phyloP scores from a whole-genome alignment of 202 grass and related monocot genomes.

The Zizania palustris region DNA sequence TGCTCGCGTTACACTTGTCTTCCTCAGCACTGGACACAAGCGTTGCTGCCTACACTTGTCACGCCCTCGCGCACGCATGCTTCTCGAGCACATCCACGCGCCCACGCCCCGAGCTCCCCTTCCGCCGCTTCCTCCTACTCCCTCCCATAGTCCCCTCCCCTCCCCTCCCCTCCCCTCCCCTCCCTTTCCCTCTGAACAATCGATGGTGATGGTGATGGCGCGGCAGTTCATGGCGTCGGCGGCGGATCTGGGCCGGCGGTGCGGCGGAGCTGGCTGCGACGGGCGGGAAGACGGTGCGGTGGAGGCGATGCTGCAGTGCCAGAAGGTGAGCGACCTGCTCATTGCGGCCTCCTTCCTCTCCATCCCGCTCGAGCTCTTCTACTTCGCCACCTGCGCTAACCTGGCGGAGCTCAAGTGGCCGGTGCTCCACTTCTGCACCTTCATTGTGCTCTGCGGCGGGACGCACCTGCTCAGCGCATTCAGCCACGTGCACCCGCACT shows the following conservation, averaged over 20 bases:
- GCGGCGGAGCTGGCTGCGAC: conserved; percentile 41
- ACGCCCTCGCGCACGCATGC: neutral
- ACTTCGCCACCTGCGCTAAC: conserved; percentile 53
- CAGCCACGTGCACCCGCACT: conserved; percentile 49
- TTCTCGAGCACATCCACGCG: neutral
- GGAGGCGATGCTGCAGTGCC: conserved; percentile 58
- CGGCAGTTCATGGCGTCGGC: conserved; percentile 10
- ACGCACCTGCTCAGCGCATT: conserved; percentile 58
- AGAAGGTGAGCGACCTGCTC: conserved; percentile 62
- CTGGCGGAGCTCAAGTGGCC: conserved; percentile 57
- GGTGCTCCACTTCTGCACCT: conserved; percentile 60
- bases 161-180: neutral
- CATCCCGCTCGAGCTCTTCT: conserved; percentile 63
- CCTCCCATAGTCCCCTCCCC: neutral
- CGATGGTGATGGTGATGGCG: conserved; percentile 15
- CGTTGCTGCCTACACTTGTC: neutral
- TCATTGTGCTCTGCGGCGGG: conserved; percentile 63
- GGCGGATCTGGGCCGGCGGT: conserved; percentile 25
- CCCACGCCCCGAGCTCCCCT: no score
- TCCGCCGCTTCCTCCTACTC: neutral
- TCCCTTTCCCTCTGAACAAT: neutral
- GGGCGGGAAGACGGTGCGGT: conserved; percentile 38
- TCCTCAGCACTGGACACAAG: neutral
- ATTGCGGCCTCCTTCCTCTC: conserved; percentile 69
- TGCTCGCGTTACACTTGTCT: neutral